Evolutionary conservation across 2,329 filamentous ascomycete species (phyloP), one percentile per base, ranked within the genome.

Genomic region (Curvularia sp.): DNA sequence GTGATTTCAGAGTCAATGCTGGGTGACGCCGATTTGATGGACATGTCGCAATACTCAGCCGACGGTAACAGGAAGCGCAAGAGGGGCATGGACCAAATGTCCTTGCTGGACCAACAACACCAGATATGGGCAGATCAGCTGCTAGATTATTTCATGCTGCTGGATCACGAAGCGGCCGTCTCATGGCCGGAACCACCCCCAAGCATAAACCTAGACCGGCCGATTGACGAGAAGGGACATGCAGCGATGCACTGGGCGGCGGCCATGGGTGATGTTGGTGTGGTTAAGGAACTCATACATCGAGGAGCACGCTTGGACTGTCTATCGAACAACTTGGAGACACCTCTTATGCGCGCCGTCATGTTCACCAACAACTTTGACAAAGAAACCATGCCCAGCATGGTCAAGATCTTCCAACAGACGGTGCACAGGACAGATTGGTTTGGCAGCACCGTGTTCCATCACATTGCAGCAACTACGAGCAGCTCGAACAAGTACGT

Each of bases 321-420:
- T 2, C 84, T 89, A 60, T 88, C 87, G 0, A 84, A 81, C 61
- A 81, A 79, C 53, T 79, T 82, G 38, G 94, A 98, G 78, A 98
- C 95, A 0, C 94, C 95, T 0, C 86, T 99, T 35, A 97, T 99
- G 87, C 89, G 93, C 43, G 91, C 92, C 5, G 93, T 98, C 55
- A 87, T 96, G 73, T 99, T 98, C 77, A 98, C 94, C 46, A 99
- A 99, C 77, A 97, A 95, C 75, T 95, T 89, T 76, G 95, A 98
- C 76, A 96, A 95, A 79, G 87, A 92, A 66, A 93, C 92, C 0
- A 97, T 98, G 79, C 90, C 92, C 0, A 85, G 85, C 22, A 88
- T 99, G 55, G 87, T 97, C 68, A 90, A 90, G 65, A 87, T 97
- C 63, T 85, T 99, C 4, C 88, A 93, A 51, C 86, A 89, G 38